Evolutionary conservation across 345 rosid species (phyloP).

Genomic region (Mercurialis annua): DNA sequence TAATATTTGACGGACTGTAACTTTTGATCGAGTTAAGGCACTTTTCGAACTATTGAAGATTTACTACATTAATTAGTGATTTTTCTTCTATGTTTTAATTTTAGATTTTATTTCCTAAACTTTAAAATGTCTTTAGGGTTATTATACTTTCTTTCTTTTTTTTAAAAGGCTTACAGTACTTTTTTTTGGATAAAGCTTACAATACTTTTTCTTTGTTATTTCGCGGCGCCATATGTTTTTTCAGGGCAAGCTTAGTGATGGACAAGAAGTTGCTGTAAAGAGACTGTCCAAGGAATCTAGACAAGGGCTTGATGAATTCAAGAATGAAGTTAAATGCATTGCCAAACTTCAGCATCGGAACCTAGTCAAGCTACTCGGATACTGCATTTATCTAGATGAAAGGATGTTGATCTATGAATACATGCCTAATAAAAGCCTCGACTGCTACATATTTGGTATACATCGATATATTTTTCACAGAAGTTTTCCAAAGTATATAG

Average conservation of each 20-base stretch:
- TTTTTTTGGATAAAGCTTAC: too few relatives aligned
- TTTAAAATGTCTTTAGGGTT: too few relatives aligned
- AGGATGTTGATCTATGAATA: conserved; percentile 19
- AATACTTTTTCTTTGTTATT: background rate
- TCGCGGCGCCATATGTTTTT: background rate
- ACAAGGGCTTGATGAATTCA: conserved; percentile 20
- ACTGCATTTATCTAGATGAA: conserved; percentile 16
- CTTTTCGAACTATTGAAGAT: too few relatives aligned
- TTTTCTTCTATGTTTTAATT: too few relatives aligned
- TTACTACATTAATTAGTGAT: too few relatives aligned
- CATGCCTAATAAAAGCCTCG: conserved; percentile 23
- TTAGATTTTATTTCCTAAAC: too few relatives aligned
- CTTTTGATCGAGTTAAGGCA: too few relatives aligned
- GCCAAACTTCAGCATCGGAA: conserved; percentile 24
- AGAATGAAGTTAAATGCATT: conserved; percentile 17
- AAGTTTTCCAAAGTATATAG: too few relatives aligned
- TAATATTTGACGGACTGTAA: too few relatives aligned
- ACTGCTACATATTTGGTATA: conserved; percentile 11
- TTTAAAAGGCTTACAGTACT: too few relatives aligned
- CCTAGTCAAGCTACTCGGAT: conserved; percentile 23
- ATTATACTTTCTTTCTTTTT: too few relatives aligned
- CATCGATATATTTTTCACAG: background rate
- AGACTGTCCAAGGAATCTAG: conserved; percentile 16
- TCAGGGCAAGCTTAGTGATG: conserved; percentile 17
- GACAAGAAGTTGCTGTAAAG: conserved; percentile 19